These are phyloP conservation scores for Ustilago sp. DNA, from an alignment of 1,284 basidiomycete species.

Conservation along the genomic window DNA sequence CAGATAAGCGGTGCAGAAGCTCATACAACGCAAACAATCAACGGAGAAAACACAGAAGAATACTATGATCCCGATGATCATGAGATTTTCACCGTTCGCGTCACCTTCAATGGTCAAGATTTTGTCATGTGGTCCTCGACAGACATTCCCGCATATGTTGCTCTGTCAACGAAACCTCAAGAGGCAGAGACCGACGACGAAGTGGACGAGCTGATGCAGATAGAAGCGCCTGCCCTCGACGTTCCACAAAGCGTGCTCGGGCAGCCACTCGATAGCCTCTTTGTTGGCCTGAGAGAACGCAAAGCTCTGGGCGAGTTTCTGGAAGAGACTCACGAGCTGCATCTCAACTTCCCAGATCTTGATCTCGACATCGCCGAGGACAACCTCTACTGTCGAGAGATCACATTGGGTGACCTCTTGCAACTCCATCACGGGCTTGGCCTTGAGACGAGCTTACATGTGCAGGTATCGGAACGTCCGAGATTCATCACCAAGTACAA, in stretches of 20 bases:
- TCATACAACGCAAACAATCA: constrained; percentile 6
- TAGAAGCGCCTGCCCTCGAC: constrained; percentile 56
- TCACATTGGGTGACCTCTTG: constrained; percentile 61
- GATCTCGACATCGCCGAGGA: constrained; percentile 62
- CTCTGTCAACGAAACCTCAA: neutral
- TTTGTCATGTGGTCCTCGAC: constrained; percentile 57
- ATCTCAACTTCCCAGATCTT: constrained; percentile 58
- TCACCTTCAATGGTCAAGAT: constrained; percentile 65
- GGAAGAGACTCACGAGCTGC: constrained; percentile 61
- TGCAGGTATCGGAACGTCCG: constrained; percentile 54
- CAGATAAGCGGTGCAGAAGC: constrained; percentile 5
- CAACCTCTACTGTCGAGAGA: constrained; percentile 63
- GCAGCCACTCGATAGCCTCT: constrained; percentile 63
- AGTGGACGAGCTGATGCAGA: constrained; percentile 23
- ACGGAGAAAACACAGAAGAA: constrained; percentile 3
- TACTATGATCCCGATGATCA: constrained; percentile 18
- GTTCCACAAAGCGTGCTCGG: constrained; percentile 51
- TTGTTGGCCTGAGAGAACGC: constrained; percentile 55
- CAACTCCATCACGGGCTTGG: constrained; percentile 60
- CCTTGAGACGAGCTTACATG: constrained; percentile 53
- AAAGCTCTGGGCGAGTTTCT: constrained; percentile 67
- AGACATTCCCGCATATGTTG: constrained; percentile 38
- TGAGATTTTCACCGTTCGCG: constrained; percentile 34
- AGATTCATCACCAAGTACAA: constrained; percentile 66
- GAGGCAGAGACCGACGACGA: neutral